A percentile compares a stretch with the other conserved stretches of the same genome.
These are phyloP conservation scores for Saccharomyces hybrid DNA, from an alignment of 1,139 yeast species.

Conservation along the genomic window DNA sequence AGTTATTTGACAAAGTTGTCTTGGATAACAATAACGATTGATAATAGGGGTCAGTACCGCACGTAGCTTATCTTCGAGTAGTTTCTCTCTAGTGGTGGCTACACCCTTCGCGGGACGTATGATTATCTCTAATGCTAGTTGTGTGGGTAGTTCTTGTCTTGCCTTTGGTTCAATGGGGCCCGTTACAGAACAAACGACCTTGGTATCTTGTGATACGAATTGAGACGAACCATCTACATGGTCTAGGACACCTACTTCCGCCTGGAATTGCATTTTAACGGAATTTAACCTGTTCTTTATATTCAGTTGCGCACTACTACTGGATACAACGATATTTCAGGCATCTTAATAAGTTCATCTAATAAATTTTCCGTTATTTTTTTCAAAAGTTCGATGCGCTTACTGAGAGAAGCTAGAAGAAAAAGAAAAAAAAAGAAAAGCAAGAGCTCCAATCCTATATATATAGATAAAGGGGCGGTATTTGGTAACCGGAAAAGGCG, in stretches of 20 bases:
- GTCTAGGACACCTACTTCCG: conserved; percentile 34
- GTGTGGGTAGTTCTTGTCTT: conserved; percentile 78
- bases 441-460: not conserved
- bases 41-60: conserved; percentile 56
- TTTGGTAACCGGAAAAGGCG: not conserved
- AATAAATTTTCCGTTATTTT: not conserved
- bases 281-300: not conserved
- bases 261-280: conserved; percentile 9
- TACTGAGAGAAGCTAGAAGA: not conserved
- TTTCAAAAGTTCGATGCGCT: not conserved
- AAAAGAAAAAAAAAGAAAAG: conserved; percentile 2
- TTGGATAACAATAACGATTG: conserved; percentile 63
- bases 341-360: not conserved
- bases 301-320: not conserved
- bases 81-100: conserved; percentile 67
- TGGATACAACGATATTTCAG: not conserved
- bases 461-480: not conserved
- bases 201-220: conserved; percentile 43
- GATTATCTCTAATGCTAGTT: conserved; percentile 70
- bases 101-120: conserved; percentile 74
- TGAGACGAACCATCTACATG: conserved; percentile 79
- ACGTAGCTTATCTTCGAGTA: conserved; percentile 64
- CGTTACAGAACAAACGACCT: conserved; percentile 66
- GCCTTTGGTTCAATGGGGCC: conserved; percentile 87
- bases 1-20: conserved; percentile 78